Evolutionary conservation across 78 protist genomes (phyloP).

Genomic region (Emiliania huxleyi): DNA sequence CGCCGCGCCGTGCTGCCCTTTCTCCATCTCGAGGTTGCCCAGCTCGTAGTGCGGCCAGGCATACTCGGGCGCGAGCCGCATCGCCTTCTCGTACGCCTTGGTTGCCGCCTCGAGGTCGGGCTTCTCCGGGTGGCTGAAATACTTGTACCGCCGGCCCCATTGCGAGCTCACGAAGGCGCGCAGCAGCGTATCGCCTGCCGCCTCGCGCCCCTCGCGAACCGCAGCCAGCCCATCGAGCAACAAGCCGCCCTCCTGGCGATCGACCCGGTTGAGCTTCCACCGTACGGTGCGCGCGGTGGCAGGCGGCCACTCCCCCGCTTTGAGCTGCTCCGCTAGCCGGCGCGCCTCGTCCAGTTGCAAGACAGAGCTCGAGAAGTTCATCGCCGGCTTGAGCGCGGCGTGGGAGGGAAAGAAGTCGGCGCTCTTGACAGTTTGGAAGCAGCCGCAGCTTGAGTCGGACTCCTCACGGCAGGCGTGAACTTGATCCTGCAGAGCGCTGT

Average conservation of each 20-base stretch:
- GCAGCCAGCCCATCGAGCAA: not conserved
- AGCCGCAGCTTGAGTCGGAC: no score
- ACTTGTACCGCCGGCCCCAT: not conserved
- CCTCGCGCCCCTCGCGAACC: not conserved
- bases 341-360: not conserved
- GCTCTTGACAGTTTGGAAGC: not conserved
- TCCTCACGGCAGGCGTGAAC: no score
- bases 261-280: not conserved
- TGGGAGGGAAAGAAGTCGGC: not conserved
- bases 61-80: not conserved
- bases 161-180: not conserved
- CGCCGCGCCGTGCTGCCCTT: not conserved
- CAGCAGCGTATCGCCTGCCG: not conserved
- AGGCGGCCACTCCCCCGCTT: not conserved
- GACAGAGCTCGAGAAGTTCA: not conserved
- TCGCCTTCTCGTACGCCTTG: not conserved
- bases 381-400: not conserved
- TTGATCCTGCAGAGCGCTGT: no score
- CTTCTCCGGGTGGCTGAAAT: not conserved
- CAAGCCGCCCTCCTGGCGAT: not conserved
- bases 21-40: not conserved
- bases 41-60: not conserved
- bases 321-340: not conserved
- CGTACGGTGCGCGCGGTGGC: not conserved
- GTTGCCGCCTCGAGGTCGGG: not conserved